phyloP scores from a whole-genome alignment of 768 basidiomycete genomes.

The Multifurca ochricompacta region DNA sequence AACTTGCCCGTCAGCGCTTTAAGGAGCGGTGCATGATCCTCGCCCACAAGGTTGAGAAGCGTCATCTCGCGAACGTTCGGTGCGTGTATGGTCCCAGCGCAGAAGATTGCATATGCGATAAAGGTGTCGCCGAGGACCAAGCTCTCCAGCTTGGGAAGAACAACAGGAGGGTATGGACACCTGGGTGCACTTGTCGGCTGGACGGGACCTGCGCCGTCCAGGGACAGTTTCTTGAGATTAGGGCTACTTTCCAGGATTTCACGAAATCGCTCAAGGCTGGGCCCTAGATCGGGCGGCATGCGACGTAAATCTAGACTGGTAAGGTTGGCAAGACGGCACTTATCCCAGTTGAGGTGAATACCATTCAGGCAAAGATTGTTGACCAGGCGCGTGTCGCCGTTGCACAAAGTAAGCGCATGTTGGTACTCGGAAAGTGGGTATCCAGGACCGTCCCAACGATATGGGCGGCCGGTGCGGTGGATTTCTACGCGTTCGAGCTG shows the following conservation, averaged over 20 bases:
- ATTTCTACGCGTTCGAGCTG: conserved; percentile 56
- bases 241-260: conserved; percentile 35
- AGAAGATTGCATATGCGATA: conserved; percentile 38
- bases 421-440: conserved; percentile 31
- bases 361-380: conserved; percentile 49
- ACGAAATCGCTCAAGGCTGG: conserved; percentile 43
- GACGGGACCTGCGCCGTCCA: conserved; percentile 57
- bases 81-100: conserved; percentile 43
- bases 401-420: conserved; percentile 42
- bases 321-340: conserved; percentile 43
- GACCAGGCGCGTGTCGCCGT: conserved; percentile 38
- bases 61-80: conserved; percentile 53
- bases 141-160: conserved; percentile 41
- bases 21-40: conserved; percentile 46
- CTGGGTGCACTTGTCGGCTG: conserved; percentile 24
- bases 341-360: conserved; percentile 53
- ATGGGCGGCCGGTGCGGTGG: conserved; percentile 46
- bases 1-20: conserved; percentile 39
- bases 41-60: conserved; percentile 43
- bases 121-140: conserved; percentile 53
- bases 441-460: conserved; percentile 37
- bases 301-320: conserved; percentile 57
- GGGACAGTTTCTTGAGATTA: conserved; percentile 45
- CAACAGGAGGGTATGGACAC: conserved; percentile 31
- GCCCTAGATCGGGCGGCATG: conserved; percentile 45